phyloP scores from a whole-genome alignment of 73 alveolate species.

The Stentor coeruleus region DNA sequence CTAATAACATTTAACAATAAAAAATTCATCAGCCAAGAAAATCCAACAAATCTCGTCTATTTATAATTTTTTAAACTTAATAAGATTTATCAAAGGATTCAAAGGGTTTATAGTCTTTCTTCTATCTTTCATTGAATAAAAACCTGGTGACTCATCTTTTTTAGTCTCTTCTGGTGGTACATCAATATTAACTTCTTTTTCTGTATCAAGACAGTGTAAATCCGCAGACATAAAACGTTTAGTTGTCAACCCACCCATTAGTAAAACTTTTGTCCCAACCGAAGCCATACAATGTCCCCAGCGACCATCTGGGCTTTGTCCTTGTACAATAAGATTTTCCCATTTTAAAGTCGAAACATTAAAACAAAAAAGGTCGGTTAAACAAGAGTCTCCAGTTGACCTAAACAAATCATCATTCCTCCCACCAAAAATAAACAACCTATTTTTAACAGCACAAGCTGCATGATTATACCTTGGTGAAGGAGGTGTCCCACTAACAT shows the following conservation, averaged over 20 bases:
- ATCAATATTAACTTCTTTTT: not conserved
- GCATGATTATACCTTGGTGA: conserved; percentile 54
- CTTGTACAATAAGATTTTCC: conserved; percentile 1
- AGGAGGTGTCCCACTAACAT: conserved; percentile 45
- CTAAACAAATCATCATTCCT: conserved; percentile 26
- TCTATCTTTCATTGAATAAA: too few species aligned
- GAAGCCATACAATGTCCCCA: conserved; percentile 27
- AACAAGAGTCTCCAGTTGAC: not conserved
- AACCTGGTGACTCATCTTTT: not conserved
- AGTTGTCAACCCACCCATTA: conserved; percentile 15
- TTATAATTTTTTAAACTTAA: too few species aligned
- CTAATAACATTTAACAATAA: too few species aligned
- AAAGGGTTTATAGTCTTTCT: too few species aligned
- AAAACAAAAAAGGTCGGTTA: conserved; percentile 27
- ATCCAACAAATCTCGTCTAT: too few species aligned
- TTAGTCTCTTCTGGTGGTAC: not conserved
- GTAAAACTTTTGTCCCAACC: not conserved
- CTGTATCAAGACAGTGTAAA: not conserved
- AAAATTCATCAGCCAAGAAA: too few species aligned
- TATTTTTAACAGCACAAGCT: conserved; percentile 34
- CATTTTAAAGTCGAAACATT: not conserved
- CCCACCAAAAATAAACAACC: conserved; percentile 29
- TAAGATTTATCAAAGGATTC: too few species aligned
- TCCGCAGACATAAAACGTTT: conserved; percentile 8
- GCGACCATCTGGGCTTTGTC: conserved; percentile 26